Base-by-base conservation (phyloP, 192 early-diverging fungal genomes). In the Coemansia sp. region DNA sequence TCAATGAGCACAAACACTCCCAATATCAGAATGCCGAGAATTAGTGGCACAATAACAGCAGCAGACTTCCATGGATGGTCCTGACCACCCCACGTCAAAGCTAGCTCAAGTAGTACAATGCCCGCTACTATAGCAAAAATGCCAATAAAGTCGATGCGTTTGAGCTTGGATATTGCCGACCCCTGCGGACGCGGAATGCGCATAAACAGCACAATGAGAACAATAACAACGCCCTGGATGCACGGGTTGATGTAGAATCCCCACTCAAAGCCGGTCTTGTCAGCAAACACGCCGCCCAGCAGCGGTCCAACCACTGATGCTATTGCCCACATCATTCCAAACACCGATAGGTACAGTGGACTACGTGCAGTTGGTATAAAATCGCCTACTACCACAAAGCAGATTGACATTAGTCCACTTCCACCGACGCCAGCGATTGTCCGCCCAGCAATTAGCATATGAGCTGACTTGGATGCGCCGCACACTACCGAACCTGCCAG, bases 61-160 rank as follows among this genome's bases (percentile, higher is more conserved):
- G 90, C 70, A 24, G 82, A 82, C 17, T 66, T 68, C 94, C 92
- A 95, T 5, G 83, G 73, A 80, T 91, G 90, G 12, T 74, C 69
- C 47, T 68, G 69, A 15, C 94, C 94, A 48, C 92, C 94, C 68
- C 85, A 86, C 29, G 84, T 86, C 49, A 91, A 74, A 0, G 92
- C 91, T n/a, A 91, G 67, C 14, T 93, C 72, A 37, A 94, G 60
- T 47, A 82, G 79, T 12, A 86, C 68, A 29, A 87, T 83, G 23
- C 85, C 80, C 35, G 67, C 51, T 45, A 88, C 65, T 19, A 93
- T 64, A 1, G 87, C 29, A 8, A 73, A 25, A 23, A 76, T 75
- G 15, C 91, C 91, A 6, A 84, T 53, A 65, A 79, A 89, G 68
- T 92, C 92, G 39, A 93, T 73, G 19, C 82, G 72, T 14, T 65